phyloP scores from a whole-genome alignment of 2,329 filamentous ascomycete genomes.

The Penicillium sp. region DNA sequence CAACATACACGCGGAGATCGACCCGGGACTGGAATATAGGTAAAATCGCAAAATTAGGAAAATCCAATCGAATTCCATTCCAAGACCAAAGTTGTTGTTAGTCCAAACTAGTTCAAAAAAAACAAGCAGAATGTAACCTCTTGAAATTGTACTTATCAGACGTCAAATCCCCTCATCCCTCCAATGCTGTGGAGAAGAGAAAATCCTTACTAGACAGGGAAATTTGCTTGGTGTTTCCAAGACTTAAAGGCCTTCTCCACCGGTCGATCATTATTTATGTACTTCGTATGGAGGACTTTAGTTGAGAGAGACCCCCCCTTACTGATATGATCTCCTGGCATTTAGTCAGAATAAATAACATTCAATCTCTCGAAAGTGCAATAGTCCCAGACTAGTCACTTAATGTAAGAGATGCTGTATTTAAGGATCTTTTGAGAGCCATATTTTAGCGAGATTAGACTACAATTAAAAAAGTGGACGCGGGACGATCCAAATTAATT shows the following conservation, averaged over 20 bases:
- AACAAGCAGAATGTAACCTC: neutral
- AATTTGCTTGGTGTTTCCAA: neutral
- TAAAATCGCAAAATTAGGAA: neutral
- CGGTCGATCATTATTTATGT: neutral
- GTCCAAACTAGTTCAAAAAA: neutral
- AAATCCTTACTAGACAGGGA: neutral
- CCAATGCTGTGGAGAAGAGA: neutral
- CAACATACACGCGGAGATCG: neutral
- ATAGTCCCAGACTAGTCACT: neutral
- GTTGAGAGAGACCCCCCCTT: neutral
- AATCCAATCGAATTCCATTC: neutral
- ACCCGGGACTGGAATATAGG: too few species aligned
- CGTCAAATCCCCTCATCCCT: too few species aligned
- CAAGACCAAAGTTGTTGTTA: neutral
- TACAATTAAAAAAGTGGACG: neutral
- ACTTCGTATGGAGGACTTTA: neutral
- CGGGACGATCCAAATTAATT: neutral
- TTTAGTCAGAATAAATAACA: neutral
- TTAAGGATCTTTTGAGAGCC: neutral
- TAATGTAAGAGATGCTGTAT: neutral
- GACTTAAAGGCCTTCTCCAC: neutral
- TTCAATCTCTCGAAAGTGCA: neutral
- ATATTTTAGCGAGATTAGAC: neutral
- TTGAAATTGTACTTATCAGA: neutral
- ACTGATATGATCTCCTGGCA: neutral